Base-by-base conservation (phyloP, 2,329 filamentous ascomycete genomes). In the Juglanconis juglandina region DNA sequence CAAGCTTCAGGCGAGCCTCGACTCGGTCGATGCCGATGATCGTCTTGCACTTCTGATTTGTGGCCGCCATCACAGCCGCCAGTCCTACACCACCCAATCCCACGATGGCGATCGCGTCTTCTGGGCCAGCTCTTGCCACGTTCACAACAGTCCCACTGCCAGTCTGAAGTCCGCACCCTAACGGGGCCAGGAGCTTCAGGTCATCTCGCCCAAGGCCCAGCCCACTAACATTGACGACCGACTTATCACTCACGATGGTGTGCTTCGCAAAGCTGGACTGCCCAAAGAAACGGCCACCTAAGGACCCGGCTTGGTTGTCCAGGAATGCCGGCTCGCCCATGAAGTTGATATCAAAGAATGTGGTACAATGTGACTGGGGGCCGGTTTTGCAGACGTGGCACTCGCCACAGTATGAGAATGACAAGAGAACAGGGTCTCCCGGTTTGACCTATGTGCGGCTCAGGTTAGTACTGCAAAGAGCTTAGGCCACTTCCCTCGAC, bases 301-400 rank as follows among this genome's bases (percentile, higher is more conserved):
- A 41, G 76, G 64, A 4, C 64, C 66, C 6, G 70, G 48, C 71
- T 66, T 60, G 64, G 70, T 60, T 54, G 1, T 77, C 71, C 61
- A 78, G 80, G 51, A 77, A 79, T 1, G 73, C 76, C 60, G 81
- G 77, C 1, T 79, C 79, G 66, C 60, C 56, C 51, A 81, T 81
- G 68, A 83, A 84, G 67, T 85, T 84, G 63, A 78, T 72, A 4
- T 72, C 68, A 54, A 75, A 76, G 66, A 80, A 83, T n/a, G 72
- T 65, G 52, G 69, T 64, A 70, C 82, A 85, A 67, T 83, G 77
- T 1, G 78, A 77, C 1, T 76, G 75, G 35, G 76, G 73, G 4
- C 75, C 75, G 1, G 69, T 70, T n/a, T 71, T 70, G 68, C 82
- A 85, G 13, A 76, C 71, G n/a, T 77, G 69, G 69, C 82, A 85